Evolutionary conservation across 129 eudicot genomes (phyloP).

Genomic region (Artemisia argyi): DNA sequence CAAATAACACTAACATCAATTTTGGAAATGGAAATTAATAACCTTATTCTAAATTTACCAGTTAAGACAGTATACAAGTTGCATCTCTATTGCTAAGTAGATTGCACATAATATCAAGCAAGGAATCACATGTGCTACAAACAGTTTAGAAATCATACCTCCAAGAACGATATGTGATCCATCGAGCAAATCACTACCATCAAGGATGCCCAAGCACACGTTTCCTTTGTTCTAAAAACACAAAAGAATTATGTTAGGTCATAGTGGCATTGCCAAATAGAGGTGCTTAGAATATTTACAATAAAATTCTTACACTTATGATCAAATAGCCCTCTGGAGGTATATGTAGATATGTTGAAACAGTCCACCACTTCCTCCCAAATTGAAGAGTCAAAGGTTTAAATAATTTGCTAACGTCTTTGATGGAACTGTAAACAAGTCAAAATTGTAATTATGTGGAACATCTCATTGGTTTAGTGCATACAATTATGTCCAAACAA

Average conservation of each 20-base stretch:
- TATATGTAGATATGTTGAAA: conserved; percentile 47
- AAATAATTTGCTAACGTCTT: conserved; percentile 54
- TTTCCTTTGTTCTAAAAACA: conserved; percentile 64
- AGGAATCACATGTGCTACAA: conserved; percentile 9
- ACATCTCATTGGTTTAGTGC: too few species aligned
- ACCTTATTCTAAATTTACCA: too few species aligned
- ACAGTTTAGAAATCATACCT: conserved; percentile 42
- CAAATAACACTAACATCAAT: too few species aligned
- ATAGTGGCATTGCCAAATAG: neutral
- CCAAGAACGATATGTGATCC: conserved; percentile 74
- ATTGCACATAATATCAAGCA: conserved; percentile 8
- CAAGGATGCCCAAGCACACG: conserved; percentile 77
- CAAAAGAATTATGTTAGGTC: conserved; percentile 8
- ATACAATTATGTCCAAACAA: too few species aligned
- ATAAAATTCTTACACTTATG: conserved; percentile 41
- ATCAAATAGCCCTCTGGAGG: conserved; percentile 75
- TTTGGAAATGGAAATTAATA: too few species aligned
- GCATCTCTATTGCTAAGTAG: neutral
- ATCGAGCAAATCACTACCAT: conserved; percentile 67
- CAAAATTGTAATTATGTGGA: neutral
- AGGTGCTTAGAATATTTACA: neutral
- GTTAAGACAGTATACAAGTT: neutral
- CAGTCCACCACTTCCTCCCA: conserved; percentile 71
- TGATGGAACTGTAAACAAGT: conserved; percentile 46
- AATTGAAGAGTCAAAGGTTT: conserved; percentile 58